phyloP scores from a whole-genome alignment of 1,284 basidiomycete genomes.

The Meira miltonrushii region DNA sequence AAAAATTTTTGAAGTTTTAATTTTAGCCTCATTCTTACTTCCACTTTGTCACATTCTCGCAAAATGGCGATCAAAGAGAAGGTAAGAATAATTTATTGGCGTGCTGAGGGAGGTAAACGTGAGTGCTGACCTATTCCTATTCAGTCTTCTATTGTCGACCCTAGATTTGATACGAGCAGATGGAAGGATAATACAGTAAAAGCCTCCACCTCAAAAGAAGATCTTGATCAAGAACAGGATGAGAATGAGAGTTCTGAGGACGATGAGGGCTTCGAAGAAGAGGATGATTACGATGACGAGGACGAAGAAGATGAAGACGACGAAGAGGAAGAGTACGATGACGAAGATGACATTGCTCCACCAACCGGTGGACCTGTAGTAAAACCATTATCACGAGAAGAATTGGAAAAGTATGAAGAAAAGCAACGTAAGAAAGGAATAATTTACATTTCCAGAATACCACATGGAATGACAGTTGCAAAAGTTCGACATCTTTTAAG shows the following conservation, averaged over 20 bases:
- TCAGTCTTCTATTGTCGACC: neutral
- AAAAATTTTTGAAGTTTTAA: no score
- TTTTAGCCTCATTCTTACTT: no score
- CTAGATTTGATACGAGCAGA: conserved; percentile 13
- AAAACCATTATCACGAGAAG: conserved; percentile 17
- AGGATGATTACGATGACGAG: neutral
- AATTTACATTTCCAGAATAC: conserved; percentile 90
- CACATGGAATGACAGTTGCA: conserved; percentile 95
- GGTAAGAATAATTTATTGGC: no score
- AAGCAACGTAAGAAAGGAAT: conserved; percentile 60
- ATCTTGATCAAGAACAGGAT: conserved; percentile 4
- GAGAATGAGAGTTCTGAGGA: neutral
- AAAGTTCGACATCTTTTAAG: conserved; percentile 74
- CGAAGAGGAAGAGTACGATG: conserved; percentile 28
- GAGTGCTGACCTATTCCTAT: no score
- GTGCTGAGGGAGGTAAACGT: no score
- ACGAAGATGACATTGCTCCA: conserved; percentile 10
- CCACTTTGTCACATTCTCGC: no score
- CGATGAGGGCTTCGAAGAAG: no score
- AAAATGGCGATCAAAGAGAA: no score
- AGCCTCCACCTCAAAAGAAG: neutral
- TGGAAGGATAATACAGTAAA: conserved; percentile 5
- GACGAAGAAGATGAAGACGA: conserved; percentile 20
- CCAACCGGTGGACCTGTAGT: neutral
- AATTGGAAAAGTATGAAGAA: conserved; percentile 41